Evolutionary conservation across 2,329 filamentous ascomycete species (phyloP), one percentile per base, ranked within the genome.

Genomic region (Talaromyces pinophilus): DNA sequence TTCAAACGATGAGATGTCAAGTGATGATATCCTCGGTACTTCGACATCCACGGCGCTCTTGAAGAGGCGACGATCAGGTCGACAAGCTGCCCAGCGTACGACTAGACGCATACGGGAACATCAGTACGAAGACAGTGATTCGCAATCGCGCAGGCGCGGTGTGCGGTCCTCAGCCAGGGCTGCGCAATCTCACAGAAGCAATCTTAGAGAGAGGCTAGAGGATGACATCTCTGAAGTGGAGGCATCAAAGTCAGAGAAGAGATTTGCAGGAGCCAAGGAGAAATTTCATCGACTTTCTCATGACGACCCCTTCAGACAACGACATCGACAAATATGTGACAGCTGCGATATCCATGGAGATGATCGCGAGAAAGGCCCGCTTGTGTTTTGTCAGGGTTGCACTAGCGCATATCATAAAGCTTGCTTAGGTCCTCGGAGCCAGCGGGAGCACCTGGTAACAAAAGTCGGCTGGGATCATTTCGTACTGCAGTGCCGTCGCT

Each of bases 301-400:
- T 3, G 84, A 88, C 15, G 86, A 90, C 46, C 79, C 84, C 2
- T 99, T 99, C 76, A 84, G 85, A 63, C 80, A 83, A 25, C 85
- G 86, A 11, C 95, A 99, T 77, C 86, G 85, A 57, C 82, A 86
- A 48, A 82, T 81, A 7, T 99, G 95, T 76, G 89, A 92, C 70
- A 85, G 87, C 2, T 99, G 95, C 74, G 81, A 79, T 59, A 78
- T 81, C n/a, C 79, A 77, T 17, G 84, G 85, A 8, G 81, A 85
- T 59, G 81, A 84, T 25, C 76, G 80, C 0, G 84, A 82, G 66
- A 90, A 88, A 73, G 92, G 92, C 0, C 82, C 86, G 46, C 82
- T 99, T 28, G 85, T 99, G 40, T 89, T 90, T 73, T 99, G 95
- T 71, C 96, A 99, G 79, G 95, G 95, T 35, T 99, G 95, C 76